A percentile compares a stretch with the other conserved stretches of the same genome.
These are phyloP conservation scores for Helminthosporium solani DNA, from an alignment of 2,329 filamentous ascomycete species.

Conservation along the genomic window DNA sequence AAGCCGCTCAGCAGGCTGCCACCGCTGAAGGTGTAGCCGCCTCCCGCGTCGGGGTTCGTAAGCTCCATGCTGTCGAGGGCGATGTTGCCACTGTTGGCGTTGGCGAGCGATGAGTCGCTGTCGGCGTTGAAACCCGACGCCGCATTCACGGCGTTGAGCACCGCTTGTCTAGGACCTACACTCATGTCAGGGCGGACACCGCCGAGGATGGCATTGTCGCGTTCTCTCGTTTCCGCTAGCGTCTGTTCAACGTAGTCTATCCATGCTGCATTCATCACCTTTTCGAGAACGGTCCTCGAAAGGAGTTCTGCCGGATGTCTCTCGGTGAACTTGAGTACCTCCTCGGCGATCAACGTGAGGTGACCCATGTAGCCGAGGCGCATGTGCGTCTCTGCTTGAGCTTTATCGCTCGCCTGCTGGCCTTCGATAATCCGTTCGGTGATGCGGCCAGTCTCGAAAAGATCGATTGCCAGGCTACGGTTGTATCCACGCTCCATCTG, in stretches of 20 bases:
- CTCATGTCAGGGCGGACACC: constrained; percentile 91
- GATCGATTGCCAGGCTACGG: constrained; percentile 80
- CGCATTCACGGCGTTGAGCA: constrained; percentile 60
- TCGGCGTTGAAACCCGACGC: constrained; percentile 57
- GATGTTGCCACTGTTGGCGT: constrained; percentile 63
- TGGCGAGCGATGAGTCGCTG: constrained; percentile 64
- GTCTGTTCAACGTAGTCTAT: constrained; percentile 92
- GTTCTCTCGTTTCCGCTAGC: constrained; percentile 87
- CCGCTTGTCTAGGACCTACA: constrained; percentile 72
- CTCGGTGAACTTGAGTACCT: constrained; percentile 98
- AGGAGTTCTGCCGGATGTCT: constrained; percentile 86
- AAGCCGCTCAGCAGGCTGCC: constrained; percentile 84
- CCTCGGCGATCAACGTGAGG: constrained; percentile 92
- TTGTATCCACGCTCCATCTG: constrained; percentile 97
- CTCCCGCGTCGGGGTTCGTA: constrained; percentile 62
- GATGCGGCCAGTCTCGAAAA: constrained; percentile 88
- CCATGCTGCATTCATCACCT: constrained; percentile 87
- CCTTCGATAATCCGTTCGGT: constrained; percentile 91
- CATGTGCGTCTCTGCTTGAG: constrained; percentile 80
- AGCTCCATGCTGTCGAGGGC: constrained; percentile 66
- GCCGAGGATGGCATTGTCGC: constrained; percentile 96
- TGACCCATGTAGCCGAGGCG: constrained; percentile 98
- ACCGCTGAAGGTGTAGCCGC: constrained; percentile 71
- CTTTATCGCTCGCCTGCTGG: constrained; percentile 81
- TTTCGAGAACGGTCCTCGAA: constrained; percentile 79